These are phyloP conservation scores for Ligustrum vulgare DNA, from an alignment of 257 asterid species.

Conservation along the genomic window DNA sequence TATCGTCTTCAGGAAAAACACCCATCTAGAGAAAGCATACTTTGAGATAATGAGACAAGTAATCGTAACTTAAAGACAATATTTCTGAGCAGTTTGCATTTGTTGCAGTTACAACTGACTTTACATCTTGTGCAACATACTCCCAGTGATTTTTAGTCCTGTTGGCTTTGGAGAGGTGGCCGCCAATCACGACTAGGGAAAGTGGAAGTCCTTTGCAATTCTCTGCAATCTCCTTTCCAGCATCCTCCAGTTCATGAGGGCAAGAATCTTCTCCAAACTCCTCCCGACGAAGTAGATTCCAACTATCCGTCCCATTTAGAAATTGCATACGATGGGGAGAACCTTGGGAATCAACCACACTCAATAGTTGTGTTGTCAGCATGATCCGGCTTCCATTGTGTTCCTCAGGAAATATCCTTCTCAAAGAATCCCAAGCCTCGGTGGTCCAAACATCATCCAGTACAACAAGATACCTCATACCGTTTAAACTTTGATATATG, in stretches of 20 bases:
- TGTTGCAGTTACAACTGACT: neutral
- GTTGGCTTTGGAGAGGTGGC: conserved; percentile 7
- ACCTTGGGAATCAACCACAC: neutral
- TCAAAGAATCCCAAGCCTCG: conserved; percentile 9
- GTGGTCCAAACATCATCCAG: conserved; percentile 23
- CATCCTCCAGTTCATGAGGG: conserved; percentile 10
- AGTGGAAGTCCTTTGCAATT: conserved; percentile 27
- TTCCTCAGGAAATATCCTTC: conserved; percentile 8
- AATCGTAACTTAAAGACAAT: conserved; percentile 26
- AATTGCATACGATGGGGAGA: conserved; percentile 6
- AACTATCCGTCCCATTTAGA: neutral
- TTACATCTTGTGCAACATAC: conserved; percentile 7
- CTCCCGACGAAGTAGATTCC: conserved; percentile 14
- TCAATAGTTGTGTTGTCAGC: conserved; percentile 10
- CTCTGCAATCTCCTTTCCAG: conserved; percentile 15
- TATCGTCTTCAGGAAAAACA: conserved; percentile 17
- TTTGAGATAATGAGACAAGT: conserved; percentile 23
- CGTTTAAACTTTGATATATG: conserved; percentile 19
- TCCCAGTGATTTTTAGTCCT: conserved; percentile 4
- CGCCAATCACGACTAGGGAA: conserved; percentile 16
- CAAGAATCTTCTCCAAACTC: conserved; percentile 13
- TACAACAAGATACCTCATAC: conserved; percentile 9
- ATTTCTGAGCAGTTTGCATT: neutral
- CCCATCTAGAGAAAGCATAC: conserved; percentile 21
- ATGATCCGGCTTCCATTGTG: conserved; percentile 19